phyloP scores from a whole-genome alignment of 306 rosid species.

The Comarum palustre region DNA sequence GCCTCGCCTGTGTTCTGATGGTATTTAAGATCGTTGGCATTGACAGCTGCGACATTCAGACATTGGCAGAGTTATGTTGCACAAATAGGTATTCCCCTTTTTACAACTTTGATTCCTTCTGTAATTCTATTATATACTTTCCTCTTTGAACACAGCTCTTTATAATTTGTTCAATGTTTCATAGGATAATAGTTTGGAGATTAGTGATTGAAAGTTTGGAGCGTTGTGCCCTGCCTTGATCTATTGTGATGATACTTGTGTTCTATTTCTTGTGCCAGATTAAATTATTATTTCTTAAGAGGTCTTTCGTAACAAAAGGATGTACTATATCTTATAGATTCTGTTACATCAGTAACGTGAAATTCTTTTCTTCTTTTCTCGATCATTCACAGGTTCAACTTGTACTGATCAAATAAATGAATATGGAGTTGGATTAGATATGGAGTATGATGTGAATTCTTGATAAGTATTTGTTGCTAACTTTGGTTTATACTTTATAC shows the following conservation, averaged over 20 bases:
- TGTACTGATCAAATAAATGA: not conserved
- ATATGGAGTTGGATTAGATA: not conserved
- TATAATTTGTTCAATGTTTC: conserved; percentile 7
- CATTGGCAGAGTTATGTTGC: conserved; percentile 63
- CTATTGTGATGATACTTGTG: not conserved
- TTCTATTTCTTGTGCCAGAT: not conserved
- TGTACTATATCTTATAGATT: not conserved
- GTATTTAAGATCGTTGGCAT: conserved; percentile 64
- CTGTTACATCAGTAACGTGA: not conserved
- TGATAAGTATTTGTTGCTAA: conserved; percentile 4
- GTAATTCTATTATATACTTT: conserved; percentile 23
- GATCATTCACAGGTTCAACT: not conserved
- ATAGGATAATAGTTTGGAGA: conserved; percentile 13
- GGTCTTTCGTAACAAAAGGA: not conserved
- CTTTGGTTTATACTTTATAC: conserved; percentile 11
- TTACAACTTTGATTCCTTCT: conserved; percentile 27
- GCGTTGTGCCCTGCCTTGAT: not conserved
- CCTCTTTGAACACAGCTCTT: conserved; percentile 10
- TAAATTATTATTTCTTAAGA: not conserved
- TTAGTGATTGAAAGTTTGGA: conserved; percentile 11
- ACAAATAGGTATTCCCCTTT: conserved; percentile 60
- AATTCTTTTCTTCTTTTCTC: conserved; percentile 7
- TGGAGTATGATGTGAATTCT: conserved; percentile 6
- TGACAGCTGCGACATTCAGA: conserved; percentile 47
- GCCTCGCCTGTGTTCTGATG: conserved; percentile 91